phyloP scores from a whole-genome alignment of 768 basidiomycete species.

The Trametes cubensis region DNA sequence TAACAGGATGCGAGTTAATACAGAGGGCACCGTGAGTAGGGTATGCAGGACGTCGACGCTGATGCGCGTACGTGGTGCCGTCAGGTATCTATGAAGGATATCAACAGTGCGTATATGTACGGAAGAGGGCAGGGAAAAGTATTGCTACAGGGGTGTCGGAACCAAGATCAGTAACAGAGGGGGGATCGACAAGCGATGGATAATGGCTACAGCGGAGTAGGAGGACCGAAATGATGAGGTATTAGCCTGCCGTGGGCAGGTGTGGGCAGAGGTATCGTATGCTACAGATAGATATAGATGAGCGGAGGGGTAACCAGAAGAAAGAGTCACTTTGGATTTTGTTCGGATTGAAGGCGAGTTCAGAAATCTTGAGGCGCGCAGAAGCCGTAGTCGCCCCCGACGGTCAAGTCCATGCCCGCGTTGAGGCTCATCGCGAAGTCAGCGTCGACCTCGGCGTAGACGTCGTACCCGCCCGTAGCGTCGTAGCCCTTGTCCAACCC shows the following conservation, averaged over 20 bases:
- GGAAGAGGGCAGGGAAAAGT: not conserved
- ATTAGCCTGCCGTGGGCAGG: constrained; percentile 3
- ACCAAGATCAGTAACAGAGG: constrained; percentile 10
- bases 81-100: constrained; percentile 17
- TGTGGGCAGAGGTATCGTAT: not conserved
- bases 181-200: not conserved
- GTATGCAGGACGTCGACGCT: constrained; percentile 1
- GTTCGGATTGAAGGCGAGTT: constrained; percentile 11
- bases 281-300: constrained; percentile 9
- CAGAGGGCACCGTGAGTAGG: constrained; percentile 10
- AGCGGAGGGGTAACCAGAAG: not conserved
- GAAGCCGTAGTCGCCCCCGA: constrained; percentile 16
- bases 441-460: constrained; percentile 9
- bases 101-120: constrained; percentile 7
- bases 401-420: constrained; percentile 1
- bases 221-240: constrained; percentile 1
- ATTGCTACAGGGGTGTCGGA: constrained; percentile 10
- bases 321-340: constrained; percentile 7
- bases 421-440: constrained; percentile 12
- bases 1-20: constrained; percentile 4
- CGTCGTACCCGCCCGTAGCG: not conserved
- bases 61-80: not conserved
- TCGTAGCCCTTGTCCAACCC: constrained; percentile 12
- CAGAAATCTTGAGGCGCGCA: constrained; percentile 17
- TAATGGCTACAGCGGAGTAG: constrained; percentile 22